Base-by-base conservation (phyloP, 208 protist species). In the Trypanosoma platydactyli region DNA sequence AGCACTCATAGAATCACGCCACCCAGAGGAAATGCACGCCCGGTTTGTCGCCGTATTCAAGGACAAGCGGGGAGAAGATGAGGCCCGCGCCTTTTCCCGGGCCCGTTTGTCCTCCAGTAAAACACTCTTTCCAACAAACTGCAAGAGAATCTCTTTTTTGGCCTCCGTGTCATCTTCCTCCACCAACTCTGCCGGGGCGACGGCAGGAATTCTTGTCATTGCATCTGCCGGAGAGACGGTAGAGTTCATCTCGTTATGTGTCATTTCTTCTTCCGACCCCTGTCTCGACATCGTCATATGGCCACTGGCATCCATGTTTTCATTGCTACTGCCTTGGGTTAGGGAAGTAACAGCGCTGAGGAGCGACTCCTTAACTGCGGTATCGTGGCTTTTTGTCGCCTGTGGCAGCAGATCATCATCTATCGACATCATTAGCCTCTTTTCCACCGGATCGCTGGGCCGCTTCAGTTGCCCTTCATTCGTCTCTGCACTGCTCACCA, bases 61-160 rank as follows among this genome's bases (percentile, higher is more conserved):
- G 41, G 57, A 15, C 20, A 15, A 9, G 33, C 9, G 9, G 33
- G 33, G 33, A 9, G 9, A 11, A 38, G 33, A 38, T 38, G 33
- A 3, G 9, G 33, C 51, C 49, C 46, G n/a, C 7, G 67, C 55
- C 24, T 72, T 64, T 44, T 86, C 77, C 13, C 77, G 76, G 55
- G 72, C 70, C 45, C 75, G 68, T 35, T 74, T 68, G 46, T 88
- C 57, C 5, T 81, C 78, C 12, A 88, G 65, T 20, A 88, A 71
- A 35, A 67, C 77, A 66, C 84, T 90, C 29, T 81, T 85, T 35
- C 84, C 84, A 5, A 84, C 71, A 50, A 81, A 24, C 20, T 50
- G 45, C 20, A 3, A 12, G 15, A 50, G 20, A 25, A 50, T 25
- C 13, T 50, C 45, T 3, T 25, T 24, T 3, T 3, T 18, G 15